These are phyloP conservation scores for Chytriomyces sp. DNA, from an alignment of 192 early-diverging fungal species.

Conservation along the genomic window DNA sequence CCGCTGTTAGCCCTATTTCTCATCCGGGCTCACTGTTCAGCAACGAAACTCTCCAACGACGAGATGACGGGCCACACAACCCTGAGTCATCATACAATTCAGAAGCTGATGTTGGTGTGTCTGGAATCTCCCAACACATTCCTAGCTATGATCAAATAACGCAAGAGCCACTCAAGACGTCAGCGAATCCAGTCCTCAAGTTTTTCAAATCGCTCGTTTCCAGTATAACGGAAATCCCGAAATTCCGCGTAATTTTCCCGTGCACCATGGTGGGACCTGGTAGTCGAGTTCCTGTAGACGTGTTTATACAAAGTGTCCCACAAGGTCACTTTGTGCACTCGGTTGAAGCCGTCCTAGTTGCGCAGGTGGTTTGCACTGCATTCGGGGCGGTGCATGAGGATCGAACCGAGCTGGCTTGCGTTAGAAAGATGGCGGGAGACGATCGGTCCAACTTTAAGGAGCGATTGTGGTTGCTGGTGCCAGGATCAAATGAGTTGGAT, in stretches of 20 bases:
- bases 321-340: not conserved
- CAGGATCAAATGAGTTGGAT: conserved; percentile 6
- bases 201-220: not conserved
- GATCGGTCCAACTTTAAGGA: conserved; percentile 9
- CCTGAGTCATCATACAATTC: not conserved
- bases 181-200: not conserved
- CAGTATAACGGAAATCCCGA: not conserved
- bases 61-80: not conserved
- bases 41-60: too few relatives aligned
- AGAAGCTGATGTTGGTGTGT: not conserved
- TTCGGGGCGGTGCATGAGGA: not conserved
- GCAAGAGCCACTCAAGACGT: too few relatives aligned
- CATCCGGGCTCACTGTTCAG: too few relatives aligned
- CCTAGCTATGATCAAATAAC: too few relatives aligned
- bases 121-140: not conserved
- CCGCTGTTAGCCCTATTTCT: not conserved
- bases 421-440: not conserved
- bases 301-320: conserved; percentile 17
- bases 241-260: conserved; percentile 27
- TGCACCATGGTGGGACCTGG: conserved; percentile 21
- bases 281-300: conserved; percentile 24
- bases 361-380: conserved; percentile 5
- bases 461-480: conserved; percentile 25
- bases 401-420: not conserved
- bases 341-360: not conserved